These are phyloP conservation scores for Spathaspora gorwiae DNA, from an alignment of 805 yeast species.

Conservation along the genomic window DNA sequence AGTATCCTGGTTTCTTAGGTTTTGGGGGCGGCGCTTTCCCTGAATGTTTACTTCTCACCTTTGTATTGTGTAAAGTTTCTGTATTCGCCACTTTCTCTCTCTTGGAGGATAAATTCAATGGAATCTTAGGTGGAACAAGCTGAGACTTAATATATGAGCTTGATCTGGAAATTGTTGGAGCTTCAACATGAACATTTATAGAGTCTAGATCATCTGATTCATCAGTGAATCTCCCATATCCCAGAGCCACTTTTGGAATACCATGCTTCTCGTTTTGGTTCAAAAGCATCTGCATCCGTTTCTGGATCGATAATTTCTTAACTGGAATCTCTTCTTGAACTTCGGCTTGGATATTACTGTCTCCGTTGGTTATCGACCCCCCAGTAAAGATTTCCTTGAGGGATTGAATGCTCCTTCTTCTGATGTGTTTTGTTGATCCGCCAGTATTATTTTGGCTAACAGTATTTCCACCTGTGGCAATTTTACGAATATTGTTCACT, in stretches of 20 bases:
- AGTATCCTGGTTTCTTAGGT: constrained; percentile 58
- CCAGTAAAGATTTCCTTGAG: constrained; percentile 28
- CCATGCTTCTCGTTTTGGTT: constrained; percentile 41
- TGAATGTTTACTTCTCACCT: background rate
- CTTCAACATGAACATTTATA: constrained; percentile 16
- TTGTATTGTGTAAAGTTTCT: background rate
- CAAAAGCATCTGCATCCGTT: constrained; percentile 50
- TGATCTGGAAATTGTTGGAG: background rate
- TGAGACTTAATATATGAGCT: constrained; percentile 1
- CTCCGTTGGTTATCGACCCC: constrained; percentile 6
- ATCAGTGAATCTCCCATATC: constrained; percentile 76
- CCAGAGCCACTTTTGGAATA: constrained; percentile 61
- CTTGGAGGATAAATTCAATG: constrained; percentile 22
- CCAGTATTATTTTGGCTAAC: constrained; percentile 17
- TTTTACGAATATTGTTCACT: constrained; percentile 29
- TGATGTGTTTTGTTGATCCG: constrained; percentile 11
- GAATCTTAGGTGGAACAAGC: constrained; percentile 34
- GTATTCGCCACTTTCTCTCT: background rate
- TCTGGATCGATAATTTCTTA: constrained; percentile 42
- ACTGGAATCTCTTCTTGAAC: constrained; percentile 4
- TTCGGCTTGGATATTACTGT: background rate
- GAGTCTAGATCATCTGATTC: constrained; percentile 32
- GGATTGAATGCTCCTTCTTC: constrained; percentile 19
- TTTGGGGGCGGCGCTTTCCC: constrained; percentile 53
- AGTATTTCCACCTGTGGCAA: constrained; percentile 35